phyloP scores from a whole-genome alignment of 1,284 basidiomycete species.

The Malassezia yamatoensis region DNA sequence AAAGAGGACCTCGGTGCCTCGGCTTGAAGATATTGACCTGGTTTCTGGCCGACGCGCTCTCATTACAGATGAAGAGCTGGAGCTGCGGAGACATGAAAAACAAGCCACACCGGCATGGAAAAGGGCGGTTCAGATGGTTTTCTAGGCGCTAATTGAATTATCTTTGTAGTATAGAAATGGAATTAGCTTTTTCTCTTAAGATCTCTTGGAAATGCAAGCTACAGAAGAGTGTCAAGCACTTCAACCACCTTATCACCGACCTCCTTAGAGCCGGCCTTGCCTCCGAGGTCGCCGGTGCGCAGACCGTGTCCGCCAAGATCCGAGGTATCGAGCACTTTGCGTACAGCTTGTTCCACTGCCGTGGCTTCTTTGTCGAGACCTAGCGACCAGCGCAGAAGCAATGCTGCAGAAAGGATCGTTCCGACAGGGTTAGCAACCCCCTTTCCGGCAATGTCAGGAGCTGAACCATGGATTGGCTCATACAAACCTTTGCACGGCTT shows the following conservation, averaged over 20 bases:
- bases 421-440: conserved; percentile 95
- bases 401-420: conserved; percentile 87
- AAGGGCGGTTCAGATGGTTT: conserved; percentile 28
- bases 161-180: no score
- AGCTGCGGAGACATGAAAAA: conserved; percentile 33
- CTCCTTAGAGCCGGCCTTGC: conserved; percentile 63
- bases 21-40: conserved; percentile 51
- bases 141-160: conserved; percentile 21
- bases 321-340: conserved; percentile 70
- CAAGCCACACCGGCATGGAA: conserved; percentile 21
- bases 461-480: conserved; percentile 69
- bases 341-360: conserved; percentile 76
- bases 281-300: conserved; percentile 80
- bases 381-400: conserved; percentile 90
- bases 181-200: no score
- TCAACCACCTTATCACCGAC: conserved; percentile 77
- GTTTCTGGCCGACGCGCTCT: conserved; percentile 51
- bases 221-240: conserved; percentile 59
- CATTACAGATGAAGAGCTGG: conserved; percentile 32
- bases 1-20: conserved; percentile 45
- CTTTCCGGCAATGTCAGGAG: conserved; percentile 88
- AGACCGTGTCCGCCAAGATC: conserved; percentile 66
- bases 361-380: conserved; percentile 65
- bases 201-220: background rate
- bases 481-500: conserved; percentile 68